Evolutionary conservation across 805 yeast species (phyloP).

Genomic region (Starmerella etchellsii): DNA sequence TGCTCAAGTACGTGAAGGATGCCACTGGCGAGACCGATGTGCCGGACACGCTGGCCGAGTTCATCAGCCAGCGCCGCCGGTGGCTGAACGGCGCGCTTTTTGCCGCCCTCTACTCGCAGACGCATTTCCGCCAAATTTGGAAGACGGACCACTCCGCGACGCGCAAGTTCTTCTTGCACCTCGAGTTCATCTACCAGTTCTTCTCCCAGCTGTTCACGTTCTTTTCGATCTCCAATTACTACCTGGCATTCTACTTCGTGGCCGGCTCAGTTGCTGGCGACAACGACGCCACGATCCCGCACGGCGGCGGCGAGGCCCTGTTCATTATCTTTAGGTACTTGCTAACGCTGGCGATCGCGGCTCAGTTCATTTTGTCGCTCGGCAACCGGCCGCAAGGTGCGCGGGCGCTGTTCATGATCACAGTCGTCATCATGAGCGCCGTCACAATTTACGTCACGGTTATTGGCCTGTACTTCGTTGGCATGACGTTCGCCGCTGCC

Average conservation of each 20-base stretch:
- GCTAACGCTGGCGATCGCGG: slow-evolving; percentile 66
- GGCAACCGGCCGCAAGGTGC: slow-evolving; percentile 99
- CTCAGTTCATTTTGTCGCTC: slow-evolving; percentile 85
- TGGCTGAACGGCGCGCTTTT: slow-evolving; percentile 97
- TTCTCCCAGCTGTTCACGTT: slow-evolving; percentile 70
- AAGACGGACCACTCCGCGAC: slow-evolving; percentile 65
- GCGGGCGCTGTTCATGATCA: slow-evolving; percentile 54
- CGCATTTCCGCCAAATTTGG: slow-evolving; percentile 83
- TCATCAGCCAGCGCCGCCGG: slow-evolving; percentile 90
- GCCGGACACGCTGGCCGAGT: slow-evolving; percentile 88
- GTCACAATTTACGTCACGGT: slow-evolving; percentile 72
- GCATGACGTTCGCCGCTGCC: slow-evolving; percentile 36
- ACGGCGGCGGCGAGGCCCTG: slow-evolving; percentile 66
- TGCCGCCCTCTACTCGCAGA: slow-evolving; percentile 82
- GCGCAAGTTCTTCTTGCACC: slow-evolving; percentile 69
- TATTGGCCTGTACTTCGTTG: slow-evolving; percentile 73
- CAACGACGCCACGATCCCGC: slow-evolving; percentile 30
- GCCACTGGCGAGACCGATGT: slow-evolving; percentile 97
- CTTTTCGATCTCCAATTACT: slow-evolving; percentile 86
- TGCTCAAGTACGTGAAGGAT: slow-evolving; percentile 76
- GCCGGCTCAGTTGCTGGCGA: slow-evolving; percentile 65
- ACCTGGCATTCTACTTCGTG: slow-evolving; percentile 79
- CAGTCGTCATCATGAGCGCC: slow-evolving; percentile 59
- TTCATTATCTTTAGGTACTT: slow-evolving; percentile 79
- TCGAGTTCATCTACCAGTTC: slow-evolving; percentile 84